Conservation (phyloP, 345 rosid species). For the Aquilaria yunnanensis region DNA sequence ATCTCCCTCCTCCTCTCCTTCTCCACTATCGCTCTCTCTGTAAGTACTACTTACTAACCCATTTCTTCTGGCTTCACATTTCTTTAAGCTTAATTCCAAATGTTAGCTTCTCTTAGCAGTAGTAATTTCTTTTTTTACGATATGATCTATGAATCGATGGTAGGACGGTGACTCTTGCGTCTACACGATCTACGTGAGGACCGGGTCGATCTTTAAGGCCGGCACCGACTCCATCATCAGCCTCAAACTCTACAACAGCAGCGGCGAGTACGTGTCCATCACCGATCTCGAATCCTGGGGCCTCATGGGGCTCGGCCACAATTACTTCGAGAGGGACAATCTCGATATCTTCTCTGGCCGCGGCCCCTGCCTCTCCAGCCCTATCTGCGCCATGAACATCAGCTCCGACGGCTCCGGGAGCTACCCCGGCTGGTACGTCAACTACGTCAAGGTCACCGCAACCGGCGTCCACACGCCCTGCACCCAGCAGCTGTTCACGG, state of each 20-base stretch:
- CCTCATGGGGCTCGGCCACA: slow-evolving; percentile 60
- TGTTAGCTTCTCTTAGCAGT: too few relatives aligned
- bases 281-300: slow-evolving; percentile 65
- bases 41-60: slow-evolving; percentile 12
- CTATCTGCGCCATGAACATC: slow-evolving; percentile 64
- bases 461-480: slow-evolving; percentile 59
- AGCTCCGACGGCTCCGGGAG: slow-evolving; percentile 73
- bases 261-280: slow-evolving; percentile 41
- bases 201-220: slow-evolving; percentile 79
- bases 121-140: too few relatives aligned
- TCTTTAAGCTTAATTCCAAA: not conserved
- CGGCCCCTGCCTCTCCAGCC: slow-evolving; percentile 44
- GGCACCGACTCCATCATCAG: slow-evolving; percentile 74
- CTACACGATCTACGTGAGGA: slow-evolving; percentile 59
- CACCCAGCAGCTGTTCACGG: slow-evolving; percentile 41
- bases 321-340: slow-evolving; percentile 88
- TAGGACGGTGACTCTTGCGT: slow-evolving; percentile 55
- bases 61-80: not conserved
- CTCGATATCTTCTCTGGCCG: slow-evolving; percentile 81
- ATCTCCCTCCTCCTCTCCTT: slow-evolving; percentile 19
- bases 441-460: slow-evolving; percentile 71
- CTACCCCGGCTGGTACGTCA: slow-evolving; percentile 82
- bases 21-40: slow-evolving; percentile 12
- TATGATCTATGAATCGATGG: not conserved
- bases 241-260: slow-evolving; percentile 36